Percentiles rank a stretch among this genome's conserved stretches.
phyloP scores from a whole-genome alignment of 805 yeast genomes.

The Zygosaccharomyces gambellarensis region DNA sequence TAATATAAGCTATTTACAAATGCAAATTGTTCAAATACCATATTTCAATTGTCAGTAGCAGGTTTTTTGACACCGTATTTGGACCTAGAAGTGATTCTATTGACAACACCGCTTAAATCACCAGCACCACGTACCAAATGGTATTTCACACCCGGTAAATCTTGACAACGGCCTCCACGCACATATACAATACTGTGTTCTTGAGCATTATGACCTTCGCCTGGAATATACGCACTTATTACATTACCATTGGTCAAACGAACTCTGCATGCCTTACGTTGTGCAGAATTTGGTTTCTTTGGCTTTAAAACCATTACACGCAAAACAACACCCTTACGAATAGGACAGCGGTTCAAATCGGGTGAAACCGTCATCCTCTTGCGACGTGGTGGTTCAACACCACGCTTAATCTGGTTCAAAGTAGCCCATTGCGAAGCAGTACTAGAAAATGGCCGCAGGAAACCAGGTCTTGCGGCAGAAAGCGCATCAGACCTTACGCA shows the following conservation, averaged over 20 bases:
- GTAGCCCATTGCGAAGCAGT: slow-evolving; percentile 47
- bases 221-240: slow-evolving; percentile 91
- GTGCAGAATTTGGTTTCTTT: slow-evolving; percentile 97
- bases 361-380: slow-evolving; percentile 60
- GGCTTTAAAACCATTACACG: slow-evolving; percentile 95
- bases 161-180: slow-evolving; percentile 98
- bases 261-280: slow-evolving; percentile 94
- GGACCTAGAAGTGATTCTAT: slow-evolving; percentile 82
- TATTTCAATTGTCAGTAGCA: slow-evolving; percentile 35
- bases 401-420: slow-evolving; percentile 70
- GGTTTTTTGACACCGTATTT: slow-evolving; percentile 93
- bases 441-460: slow-evolving; percentile 8
- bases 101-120: slow-evolving; percentile 93
- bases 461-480: neutral
- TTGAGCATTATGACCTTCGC: slow-evolving; percentile 97
- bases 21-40: neutral
- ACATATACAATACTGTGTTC: slow-evolving; percentile 95
- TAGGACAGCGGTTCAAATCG: slow-evolving; percentile 76
- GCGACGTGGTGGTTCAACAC: slow-evolving; percentile 47
- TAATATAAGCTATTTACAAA: slow-evolving; percentile 2
- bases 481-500: neutral
- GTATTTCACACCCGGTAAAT: slow-evolving; percentile 96
- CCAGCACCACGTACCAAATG: slow-evolving; percentile 88
- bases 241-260: slow-evolving; percentile 85
- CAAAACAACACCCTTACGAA: slow-evolving; percentile 87